Evolutionary conservation across 202 grass and related monocot species (phyloP).

Genomic region (Bolboschoenoplectus hybrid): DNA sequence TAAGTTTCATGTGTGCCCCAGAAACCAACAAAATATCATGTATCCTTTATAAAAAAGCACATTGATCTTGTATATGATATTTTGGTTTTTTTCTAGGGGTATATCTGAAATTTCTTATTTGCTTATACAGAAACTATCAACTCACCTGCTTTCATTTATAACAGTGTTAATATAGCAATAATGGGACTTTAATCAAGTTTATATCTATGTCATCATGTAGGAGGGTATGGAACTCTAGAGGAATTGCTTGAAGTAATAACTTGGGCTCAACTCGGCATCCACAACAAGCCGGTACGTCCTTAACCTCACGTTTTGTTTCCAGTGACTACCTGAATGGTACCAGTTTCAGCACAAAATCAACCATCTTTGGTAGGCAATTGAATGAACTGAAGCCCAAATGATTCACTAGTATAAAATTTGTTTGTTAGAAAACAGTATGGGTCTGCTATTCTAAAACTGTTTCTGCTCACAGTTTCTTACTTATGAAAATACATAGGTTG

Average conservation of each 20-base stretch:
- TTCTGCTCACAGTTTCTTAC: background rate
- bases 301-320: background rate
- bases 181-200: background rate
- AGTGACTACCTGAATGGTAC: background rate
- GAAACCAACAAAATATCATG: background rate
- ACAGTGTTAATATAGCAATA: background rate
- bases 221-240: constrained; percentile 90
- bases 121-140: background rate
- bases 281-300: constrained; percentile 69
- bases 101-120: background rate
- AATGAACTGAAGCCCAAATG: background rate
- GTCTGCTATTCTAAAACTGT: background rate
- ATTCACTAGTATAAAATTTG: background rate
- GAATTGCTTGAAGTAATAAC: constrained; percentile 93
- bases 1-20: background rate
- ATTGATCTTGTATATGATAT: constrained; percentile 10
- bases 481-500: constrained; percentile 54
- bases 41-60: background rate
- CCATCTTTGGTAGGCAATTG: background rate
- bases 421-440: background rate
- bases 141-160: background rate
- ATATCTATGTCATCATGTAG: constrained; percentile 45
- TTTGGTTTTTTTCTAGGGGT: background rate
- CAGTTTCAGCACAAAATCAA: background rate
- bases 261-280: constrained; percentile 93